Evolutionary conservation across 1,284 basidiomycete species (phyloP).

Genomic region (Garcileccinum viscosum): DNA sequence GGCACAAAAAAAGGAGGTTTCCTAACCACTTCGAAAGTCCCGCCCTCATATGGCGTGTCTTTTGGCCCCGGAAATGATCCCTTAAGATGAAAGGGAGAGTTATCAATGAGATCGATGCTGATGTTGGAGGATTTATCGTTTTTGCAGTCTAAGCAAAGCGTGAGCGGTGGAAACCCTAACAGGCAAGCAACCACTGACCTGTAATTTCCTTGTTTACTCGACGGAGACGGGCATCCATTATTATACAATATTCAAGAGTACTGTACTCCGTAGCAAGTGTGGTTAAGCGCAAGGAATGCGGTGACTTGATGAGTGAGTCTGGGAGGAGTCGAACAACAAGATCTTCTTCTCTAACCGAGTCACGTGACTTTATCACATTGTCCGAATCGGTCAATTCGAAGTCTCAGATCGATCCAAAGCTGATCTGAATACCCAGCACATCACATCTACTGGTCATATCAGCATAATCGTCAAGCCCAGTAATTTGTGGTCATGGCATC

Average conservation of each 20-base stretch:
- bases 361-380: conserved; percentile 34
- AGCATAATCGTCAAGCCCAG: background rate
- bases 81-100: conserved; percentile 86
- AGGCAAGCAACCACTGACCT: conserved; percentile 55
- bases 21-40: conserved; percentile 90
- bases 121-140: conserved; percentile 90
- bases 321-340: conserved; percentile 4
- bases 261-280: background rate
- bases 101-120: conserved; percentile 84
- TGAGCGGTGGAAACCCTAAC: conserved; percentile 4
- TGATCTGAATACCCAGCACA: background rate
- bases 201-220: conserved; percentile 92
- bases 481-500: conserved; percentile 18
- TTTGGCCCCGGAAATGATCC: conserved; percentile 93
- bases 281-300: background rate
- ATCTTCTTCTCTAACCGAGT: conserved; percentile 11
- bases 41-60: conserved; percentile 94
- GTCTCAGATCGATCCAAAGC: background rate
- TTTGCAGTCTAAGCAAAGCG: conserved; percentile 75
- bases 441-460: background rate
- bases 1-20: conserved; percentile 12
- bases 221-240: conserved; percentile 85
- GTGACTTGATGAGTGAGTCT: background rate
- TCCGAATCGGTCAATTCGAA: background rate
- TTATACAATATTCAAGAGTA: conserved; percentile 9